Evolutionary conservation across 306 rosid species (phyloP).

Genomic region (Purshia tridentata): DNA sequence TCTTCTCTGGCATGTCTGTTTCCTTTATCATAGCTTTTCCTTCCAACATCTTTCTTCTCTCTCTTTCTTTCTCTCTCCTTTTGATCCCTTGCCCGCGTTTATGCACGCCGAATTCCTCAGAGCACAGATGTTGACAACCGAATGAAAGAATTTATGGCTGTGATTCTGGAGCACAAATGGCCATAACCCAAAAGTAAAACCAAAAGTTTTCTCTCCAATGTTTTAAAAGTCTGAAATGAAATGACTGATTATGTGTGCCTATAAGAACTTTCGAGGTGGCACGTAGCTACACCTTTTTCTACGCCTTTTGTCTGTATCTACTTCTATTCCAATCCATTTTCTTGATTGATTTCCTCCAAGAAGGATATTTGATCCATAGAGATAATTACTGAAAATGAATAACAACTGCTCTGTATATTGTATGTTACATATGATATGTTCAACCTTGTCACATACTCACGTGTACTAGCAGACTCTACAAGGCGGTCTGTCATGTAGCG

Average conservation of each 20-base stretch:
- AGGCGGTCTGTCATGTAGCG: neutral
- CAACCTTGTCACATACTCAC: neutral
- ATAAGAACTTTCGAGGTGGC: slow-evolving; percentile 27
- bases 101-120: too few relatives aligned
- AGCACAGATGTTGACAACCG: neutral
- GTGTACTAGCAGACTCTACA: neutral
- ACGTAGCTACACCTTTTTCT: slow-evolving; percentile 25
- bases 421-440: too few relatives aligned
- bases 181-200: neutral
- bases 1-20: slow-evolving; percentile 69
- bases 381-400: neutral
- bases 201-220: neutral
- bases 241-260: neutral
- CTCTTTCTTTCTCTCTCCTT: neutral
- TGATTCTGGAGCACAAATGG: neutral
- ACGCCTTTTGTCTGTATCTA: slow-evolving; percentile 17
- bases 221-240: neutral
- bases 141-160: slow-evolving; percentile 8
- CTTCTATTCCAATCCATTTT: neutral
- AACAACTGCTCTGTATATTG: neutral
- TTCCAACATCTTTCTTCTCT: slow-evolving; percentile 60
- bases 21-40: slow-evolving; percentile 68
- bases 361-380: neutral
- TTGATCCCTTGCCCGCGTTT: slow-evolving; percentile 7
- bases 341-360: neutral